phyloP scores from a whole-genome alignment of 495 filamentous ascomycete genomes.

The Hypomontagnella submonticulosa region DNA sequence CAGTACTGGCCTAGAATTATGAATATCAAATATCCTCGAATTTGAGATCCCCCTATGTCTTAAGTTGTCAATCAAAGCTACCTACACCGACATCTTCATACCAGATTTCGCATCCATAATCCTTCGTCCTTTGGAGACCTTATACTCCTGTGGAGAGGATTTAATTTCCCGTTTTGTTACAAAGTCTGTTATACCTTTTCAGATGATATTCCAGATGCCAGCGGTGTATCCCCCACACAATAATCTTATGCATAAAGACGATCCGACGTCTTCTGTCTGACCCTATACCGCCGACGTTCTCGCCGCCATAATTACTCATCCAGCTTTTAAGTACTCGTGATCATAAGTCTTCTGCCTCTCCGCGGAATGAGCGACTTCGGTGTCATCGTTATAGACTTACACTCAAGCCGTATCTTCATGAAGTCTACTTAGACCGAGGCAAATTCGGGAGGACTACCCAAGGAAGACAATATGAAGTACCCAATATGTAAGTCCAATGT shows the following conservation, averaged over 20 bases:
- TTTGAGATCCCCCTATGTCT: not conserved
- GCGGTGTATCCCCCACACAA: constrained; percentile 17
- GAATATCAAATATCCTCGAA: not conserved
- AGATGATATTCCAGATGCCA: not conserved
- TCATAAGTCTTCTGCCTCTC: not conserved
- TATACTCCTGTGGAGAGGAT: constrained; percentile 2
- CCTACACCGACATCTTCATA: constrained; percentile 15
- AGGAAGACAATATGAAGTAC: not conserved
- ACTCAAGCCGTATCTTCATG: not conserved
- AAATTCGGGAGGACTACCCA: constrained; percentile 8
- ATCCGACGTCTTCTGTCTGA: constrained; percentile 34
- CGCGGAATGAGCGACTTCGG: not conserved
- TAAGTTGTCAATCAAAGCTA: not conserved
- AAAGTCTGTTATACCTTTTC: not conserved
- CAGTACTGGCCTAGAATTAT: not conserved
- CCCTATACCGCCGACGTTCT: constrained; percentile 5
- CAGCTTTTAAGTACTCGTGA: not conserved
- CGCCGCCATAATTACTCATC: constrained; percentile 23
- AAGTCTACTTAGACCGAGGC: not conserved
- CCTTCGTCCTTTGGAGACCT: not conserved
- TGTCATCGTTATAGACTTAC: not conserved
- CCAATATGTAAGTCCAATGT: no score
- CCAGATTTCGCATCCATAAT: no score
- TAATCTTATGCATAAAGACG: constrained; percentile 32
- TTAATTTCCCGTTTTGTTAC: not conserved